phyloP scores from a whole-genome alignment of 257 asterid genomes.

The Gentiana dahurica region DNA sequence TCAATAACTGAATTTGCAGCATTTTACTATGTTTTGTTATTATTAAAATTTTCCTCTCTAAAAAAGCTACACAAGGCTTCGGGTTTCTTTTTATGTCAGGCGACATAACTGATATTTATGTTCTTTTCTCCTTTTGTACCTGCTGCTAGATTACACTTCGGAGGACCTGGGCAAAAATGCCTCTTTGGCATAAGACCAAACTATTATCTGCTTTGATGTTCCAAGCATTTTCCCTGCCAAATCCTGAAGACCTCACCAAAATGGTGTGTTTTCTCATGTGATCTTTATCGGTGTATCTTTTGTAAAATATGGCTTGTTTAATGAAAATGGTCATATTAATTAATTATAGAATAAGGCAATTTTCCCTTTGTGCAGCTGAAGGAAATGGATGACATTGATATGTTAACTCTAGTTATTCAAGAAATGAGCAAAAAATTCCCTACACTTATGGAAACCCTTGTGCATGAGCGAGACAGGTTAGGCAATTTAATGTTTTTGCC shows the following conservation, averaged over 20 bases:
- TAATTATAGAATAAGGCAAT: background rate
- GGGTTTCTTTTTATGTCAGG: background rate
- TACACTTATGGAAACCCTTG: conserved; percentile 89
- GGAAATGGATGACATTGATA: conserved; percentile 90
- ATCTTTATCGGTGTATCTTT: conserved; percentile 3
- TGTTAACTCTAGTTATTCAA: conserved; percentile 84
- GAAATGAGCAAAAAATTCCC: conserved; percentile 93
- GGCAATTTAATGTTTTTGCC: too few species aligned
- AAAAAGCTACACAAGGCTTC: too few species aligned
- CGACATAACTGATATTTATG: background rate
- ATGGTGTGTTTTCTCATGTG: conserved; percentile 36
- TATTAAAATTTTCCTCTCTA: too few species aligned
- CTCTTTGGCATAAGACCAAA: conserved; percentile 88
- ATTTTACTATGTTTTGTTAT: too few species aligned
- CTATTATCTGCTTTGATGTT: conserved; percentile 54
- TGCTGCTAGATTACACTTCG: conserved; percentile 50
- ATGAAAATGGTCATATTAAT: too few species aligned
- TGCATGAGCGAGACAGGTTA: conserved; percentile 90
- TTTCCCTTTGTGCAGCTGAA: conserved; percentile 51
- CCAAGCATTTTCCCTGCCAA: conserved; percentile 83
- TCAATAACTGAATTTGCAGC: too few species aligned
- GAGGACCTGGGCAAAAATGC: conserved; percentile 91
- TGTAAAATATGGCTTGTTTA: background rate
- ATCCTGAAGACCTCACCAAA: conserved; percentile 50
- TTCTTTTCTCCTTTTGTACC: background rate